Evolutionary conservation across 129 eudicot genomes (phyloP).

Genomic region (Chrysanthemum seticuspe): DNA sequence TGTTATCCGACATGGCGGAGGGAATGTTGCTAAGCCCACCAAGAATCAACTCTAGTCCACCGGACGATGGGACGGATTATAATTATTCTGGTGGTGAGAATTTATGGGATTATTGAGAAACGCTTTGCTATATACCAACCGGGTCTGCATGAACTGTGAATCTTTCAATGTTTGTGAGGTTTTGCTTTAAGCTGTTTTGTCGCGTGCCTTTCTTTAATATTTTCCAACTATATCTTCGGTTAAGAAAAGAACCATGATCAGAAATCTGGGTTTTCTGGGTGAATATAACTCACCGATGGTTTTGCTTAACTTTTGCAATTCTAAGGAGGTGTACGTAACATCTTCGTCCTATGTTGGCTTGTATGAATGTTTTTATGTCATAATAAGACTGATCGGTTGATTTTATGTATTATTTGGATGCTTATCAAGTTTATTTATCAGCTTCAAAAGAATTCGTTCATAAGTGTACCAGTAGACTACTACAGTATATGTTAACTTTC

Average conservation of each 20-base stretch:
- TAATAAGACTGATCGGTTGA: neutral
- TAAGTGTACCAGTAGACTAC: too few relatives aligned
- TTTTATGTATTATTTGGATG: neutral
- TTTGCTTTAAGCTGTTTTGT: neutral
- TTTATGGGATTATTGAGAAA: conserved; percentile 43
- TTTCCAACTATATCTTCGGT: neutral
- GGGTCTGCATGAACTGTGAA: conserved; percentile 6
- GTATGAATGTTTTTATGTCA: neutral
- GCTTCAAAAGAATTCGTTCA: too few relatives aligned
- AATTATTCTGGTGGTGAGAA: conserved; percentile 16
- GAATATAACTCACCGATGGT: neutral
- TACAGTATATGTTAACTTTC: too few relatives aligned
- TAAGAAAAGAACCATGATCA: neutral
- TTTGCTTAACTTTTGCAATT: too few relatives aligned
- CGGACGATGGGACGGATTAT: conserved; percentile 17
- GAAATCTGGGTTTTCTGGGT: neutral
- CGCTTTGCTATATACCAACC: neutral
- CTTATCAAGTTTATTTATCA: too few relatives aligned
- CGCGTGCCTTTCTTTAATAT: neutral
- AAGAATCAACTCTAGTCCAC: conserved; percentile 26
- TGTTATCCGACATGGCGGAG: conserved; percentile 57
- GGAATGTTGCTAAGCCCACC: conserved; percentile 76
- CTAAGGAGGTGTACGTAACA: neutral
- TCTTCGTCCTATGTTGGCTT: neutral
- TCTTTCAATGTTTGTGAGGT: neutral